These are phyloP conservation scores for Aspergillus versicolor DNA, from an alignment of 2,329 filamentous ascomycete genomes.

Conservation along the genomic window DNA sequence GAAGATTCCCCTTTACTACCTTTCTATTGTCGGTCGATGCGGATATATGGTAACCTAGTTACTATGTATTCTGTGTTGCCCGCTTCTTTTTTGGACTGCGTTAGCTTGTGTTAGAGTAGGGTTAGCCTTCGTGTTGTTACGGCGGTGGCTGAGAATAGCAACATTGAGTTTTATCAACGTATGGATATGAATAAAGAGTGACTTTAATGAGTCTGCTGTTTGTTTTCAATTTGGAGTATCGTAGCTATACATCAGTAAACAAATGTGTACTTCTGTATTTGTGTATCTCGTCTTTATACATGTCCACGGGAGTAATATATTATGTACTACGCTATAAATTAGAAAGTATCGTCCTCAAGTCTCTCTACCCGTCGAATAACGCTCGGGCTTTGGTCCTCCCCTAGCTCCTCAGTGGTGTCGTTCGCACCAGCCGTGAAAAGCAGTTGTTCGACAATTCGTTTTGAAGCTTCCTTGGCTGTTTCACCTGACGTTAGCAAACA, in stretches of 20 bases:
- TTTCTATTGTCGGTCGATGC: constrained; percentile 5
- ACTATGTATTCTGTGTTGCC: background rate
- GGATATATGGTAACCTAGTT: constrained; percentile 7
- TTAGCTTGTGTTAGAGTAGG: background rate
- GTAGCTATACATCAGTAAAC: background rate
- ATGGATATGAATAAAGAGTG: background rate
- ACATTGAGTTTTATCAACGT: no score
- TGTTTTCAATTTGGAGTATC: background rate
- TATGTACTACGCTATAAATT: constrained; percentile 3
- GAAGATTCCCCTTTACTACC: background rate
- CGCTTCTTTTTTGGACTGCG: constrained; percentile 1
- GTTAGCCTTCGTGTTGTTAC: background rate
- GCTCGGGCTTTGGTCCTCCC: constrained; percentile 45
- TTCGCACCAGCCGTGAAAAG: constrained; percentile 47
- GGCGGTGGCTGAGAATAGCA: no score
- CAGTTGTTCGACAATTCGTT: constrained; percentile 50
- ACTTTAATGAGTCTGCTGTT: background rate
- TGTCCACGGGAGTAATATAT: background rate
- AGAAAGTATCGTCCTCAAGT: constrained; percentile 51
- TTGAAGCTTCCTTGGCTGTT: constrained; percentile 50
- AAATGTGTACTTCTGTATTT: no score
- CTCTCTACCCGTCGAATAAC: constrained; percentile 42
- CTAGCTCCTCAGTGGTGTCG: constrained; percentile 37
- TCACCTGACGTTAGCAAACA: background rate
- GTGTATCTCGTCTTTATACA: background rate